Percentiles rank a stretch among this genome's conserved stretches.
These are phyloP conservation scores for Colletotrichum sp. DNA, from an alignment of 2,329 filamentous ascomycete species.

Conservation along the genomic window DNA sequence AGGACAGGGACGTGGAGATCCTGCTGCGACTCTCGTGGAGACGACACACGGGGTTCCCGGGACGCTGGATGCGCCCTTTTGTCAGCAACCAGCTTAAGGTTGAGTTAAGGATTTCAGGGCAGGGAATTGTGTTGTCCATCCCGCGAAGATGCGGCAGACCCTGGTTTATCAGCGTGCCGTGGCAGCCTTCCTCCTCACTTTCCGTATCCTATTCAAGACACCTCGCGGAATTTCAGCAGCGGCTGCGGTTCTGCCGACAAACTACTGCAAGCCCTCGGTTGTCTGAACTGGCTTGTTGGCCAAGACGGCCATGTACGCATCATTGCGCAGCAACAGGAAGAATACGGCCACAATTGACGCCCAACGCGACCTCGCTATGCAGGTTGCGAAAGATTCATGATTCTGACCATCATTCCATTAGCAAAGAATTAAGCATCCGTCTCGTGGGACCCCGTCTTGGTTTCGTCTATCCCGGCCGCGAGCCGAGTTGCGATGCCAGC, in stretches of 20 bases:
- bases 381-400: background rate
- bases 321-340: background rate
- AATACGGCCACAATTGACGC: background rate
- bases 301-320: background rate
- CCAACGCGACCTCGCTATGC: background rate
- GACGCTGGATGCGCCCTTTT: background rate
- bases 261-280: background rate
- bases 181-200: background rate
- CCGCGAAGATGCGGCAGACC: background rate
- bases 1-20: background rate
- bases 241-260: background rate
- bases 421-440: background rate
- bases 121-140: background rate
- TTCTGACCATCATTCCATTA: background rate
- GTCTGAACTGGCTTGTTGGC: background rate
- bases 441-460: background rate
- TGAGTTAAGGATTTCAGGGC: background rate
- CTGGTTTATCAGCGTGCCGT: background rate
- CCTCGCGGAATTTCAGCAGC: background rate
- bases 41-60: background rate
- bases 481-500: background rate
- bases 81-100: background rate
- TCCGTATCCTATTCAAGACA: background rate
- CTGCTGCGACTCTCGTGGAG: background rate
- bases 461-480: background rate